A percentile compares a stretch with the other conserved stretches of the same genome.
These are phyloP conservation scores for Zasmidium angulare DNA, from an alignment of 2,329 filamentous ascomycete genomes.

Conservation along the genomic window DNA sequence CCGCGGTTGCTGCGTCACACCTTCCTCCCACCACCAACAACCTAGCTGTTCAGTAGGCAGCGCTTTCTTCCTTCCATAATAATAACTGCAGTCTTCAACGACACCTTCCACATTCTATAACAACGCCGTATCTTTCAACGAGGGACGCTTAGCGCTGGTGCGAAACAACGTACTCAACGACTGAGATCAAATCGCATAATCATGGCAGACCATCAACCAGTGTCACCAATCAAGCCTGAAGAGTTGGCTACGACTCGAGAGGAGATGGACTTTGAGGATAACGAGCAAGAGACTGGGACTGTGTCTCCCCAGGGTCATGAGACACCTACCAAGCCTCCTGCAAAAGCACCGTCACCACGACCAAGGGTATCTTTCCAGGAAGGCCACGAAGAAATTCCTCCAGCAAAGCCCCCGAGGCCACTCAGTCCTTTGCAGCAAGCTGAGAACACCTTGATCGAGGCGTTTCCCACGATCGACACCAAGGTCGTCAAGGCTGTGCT, in stretches of 20 bases:
- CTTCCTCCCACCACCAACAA: no score
- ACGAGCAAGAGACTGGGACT: constrained; percentile 62
- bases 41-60: not conserved
- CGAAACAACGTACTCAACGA: not conserved
- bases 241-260: constrained; percentile 40
- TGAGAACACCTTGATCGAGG: constrained; percentile 84
- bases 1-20: not conserved
- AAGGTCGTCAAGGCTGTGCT: constrained; percentile 85
- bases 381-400: constrained; percentile 54
- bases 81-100: not conserved
- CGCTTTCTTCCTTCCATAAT: not conserved
- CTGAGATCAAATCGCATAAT: not conserved
- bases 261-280: constrained; percentile 57
- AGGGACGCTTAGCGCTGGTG: not conserved
- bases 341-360: constrained; percentile 43
- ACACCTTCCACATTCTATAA: not conserved
- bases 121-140: not conserved
- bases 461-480: constrained; percentile 81
- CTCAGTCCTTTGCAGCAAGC: constrained; percentile 79
- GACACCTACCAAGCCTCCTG: constrained; percentile 37
- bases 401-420: constrained; percentile 83
- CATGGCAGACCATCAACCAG: constrained; percentile 29
- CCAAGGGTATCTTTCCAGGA: constrained; percentile 50
- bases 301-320: constrained; percentile 44
- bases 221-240: constrained; percentile 32